phyloP scores from a whole-genome alignment of 148 eudicot genomes.

The Polygonum maritimum region DNA sequence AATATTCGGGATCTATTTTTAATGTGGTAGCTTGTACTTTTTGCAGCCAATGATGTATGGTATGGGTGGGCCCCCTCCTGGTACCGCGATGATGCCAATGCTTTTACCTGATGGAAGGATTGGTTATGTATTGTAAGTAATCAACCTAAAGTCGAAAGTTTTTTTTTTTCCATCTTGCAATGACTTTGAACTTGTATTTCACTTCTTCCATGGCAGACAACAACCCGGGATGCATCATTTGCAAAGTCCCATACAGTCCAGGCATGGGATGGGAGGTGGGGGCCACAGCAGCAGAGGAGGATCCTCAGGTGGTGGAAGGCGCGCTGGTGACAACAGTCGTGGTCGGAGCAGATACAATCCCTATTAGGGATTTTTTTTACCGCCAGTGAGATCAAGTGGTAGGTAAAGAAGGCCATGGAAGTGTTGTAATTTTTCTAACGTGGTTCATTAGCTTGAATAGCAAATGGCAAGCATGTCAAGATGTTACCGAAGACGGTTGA shows the following conservation, averaged over 20 bases:
- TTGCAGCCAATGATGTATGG: conserved; percentile 82
- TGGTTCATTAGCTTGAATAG: background rate
- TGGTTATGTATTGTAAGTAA: conserved; percentile 87
- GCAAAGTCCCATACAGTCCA: conserved; percentile 41
- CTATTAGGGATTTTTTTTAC: conserved; percentile 23
- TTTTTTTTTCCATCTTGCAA: background rate
- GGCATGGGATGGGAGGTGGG: conserved; percentile 41
- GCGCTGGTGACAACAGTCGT: conserved; percentile 47
- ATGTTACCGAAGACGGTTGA: background rate
- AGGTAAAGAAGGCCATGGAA: background rate
- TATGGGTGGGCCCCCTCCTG: conserved; percentile 45
- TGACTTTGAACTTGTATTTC: background rate
- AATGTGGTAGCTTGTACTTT: background rate
- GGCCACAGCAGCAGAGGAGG: conserved; percentile 40
- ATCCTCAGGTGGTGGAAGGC: conserved; percentile 24
- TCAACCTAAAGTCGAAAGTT: background rate
- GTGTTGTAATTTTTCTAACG: background rate
- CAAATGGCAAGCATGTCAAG: background rate
- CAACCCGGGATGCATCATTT: conserved; percentile 59
- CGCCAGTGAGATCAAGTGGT: background rate
- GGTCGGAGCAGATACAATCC: conserved; percentile 75
- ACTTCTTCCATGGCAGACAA: conserved; percentile 37
- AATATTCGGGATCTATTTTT: background rate
- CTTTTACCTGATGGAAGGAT: conserved; percentile 92
- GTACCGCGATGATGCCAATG: conserved; percentile 86